Percentiles rank a stretch among this genome's conserved stretches.
These are phyloP conservation scores for Heracleum sosnowskyi DNA, from an alignment of 129 eudicot species.

Conservation along the genomic window DNA sequence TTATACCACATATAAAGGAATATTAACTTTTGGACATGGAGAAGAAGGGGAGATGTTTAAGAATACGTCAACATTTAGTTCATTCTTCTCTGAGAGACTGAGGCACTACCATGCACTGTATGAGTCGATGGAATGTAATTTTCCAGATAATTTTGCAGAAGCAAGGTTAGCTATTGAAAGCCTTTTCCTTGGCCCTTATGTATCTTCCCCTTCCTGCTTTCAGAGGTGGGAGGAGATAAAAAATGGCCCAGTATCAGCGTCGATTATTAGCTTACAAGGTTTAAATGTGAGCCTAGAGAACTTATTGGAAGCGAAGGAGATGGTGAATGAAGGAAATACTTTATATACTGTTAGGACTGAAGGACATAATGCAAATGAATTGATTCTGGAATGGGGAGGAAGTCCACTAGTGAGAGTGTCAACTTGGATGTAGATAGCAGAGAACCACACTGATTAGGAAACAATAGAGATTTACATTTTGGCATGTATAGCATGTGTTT, in stretches of 20 bases:
- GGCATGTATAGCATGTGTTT: neutral
- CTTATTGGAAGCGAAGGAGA: conserved; percentile 39
- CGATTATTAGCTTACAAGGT: conserved; percentile 22
- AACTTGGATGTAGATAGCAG: conserved; percentile 37
- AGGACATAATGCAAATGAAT: conserved; percentile 41
- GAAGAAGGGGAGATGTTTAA: conserved; percentile 28
- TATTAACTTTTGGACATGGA: conserved; percentile 51
- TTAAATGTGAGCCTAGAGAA: conserved; percentile 41
- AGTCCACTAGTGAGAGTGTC: conserved; percentile 49
- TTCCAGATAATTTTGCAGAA: conserved; percentile 42
- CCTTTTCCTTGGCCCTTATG: conserved; percentile 47
- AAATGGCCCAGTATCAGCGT: conserved; percentile 1
- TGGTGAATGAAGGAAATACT: conserved; percentile 36
- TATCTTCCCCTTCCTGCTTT: conserved; percentile 32
- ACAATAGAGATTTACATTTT: neutral
- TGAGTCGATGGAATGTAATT: conserved; percentile 43
- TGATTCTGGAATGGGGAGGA: conserved; percentile 56
- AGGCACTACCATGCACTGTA: conserved; percentile 39
- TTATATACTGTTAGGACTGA: conserved; percentile 33
- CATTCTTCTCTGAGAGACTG: conserved; percentile 26
- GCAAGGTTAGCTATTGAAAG: conserved; percentile 60
- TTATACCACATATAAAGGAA: conserved; percentile 24
- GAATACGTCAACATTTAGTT: conserved; percentile 13
- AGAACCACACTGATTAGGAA: neutral
- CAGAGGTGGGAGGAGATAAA: conserved; percentile 38